Conservation (phyloP, 192 early-diverging fungal genomes). For the Rhizophagus clarus region DNA sequence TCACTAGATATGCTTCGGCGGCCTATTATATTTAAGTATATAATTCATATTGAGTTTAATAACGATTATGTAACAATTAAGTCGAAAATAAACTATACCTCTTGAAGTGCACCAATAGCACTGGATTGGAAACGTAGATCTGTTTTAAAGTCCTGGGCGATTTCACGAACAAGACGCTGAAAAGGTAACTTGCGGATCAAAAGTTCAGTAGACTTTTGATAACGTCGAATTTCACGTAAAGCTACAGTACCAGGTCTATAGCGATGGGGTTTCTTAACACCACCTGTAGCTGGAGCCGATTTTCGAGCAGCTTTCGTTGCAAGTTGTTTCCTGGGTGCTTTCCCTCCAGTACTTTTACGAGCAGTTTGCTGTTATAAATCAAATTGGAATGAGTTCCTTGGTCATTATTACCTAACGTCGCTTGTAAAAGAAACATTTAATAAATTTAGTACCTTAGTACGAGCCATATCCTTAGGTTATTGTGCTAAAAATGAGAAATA, state of each 20-base stretch:
- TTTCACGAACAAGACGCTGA: constrained; percentile 95
- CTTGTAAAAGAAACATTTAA: not conserved
- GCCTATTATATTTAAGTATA: constrained; percentile 19
- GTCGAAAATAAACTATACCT: constrained; percentile 84
- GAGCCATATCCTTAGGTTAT: constrained; percentile 9
- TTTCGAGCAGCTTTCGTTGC: constrained; percentile 98
- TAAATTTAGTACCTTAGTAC: constrained; percentile 28
- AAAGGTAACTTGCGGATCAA: constrained; percentile 93
- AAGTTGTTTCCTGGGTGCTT: constrained; percentile 96
- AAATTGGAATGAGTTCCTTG: not conserved
- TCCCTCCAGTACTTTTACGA: constrained; percentile 62
- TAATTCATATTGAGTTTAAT: too few species aligned
- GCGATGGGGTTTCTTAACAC: constrained; percentile 92
- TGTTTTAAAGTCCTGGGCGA: constrained; percentile 96
- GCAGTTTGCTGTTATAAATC: constrained; percentile 28
- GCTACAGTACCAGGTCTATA: constrained; percentile 89
- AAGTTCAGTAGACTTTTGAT: constrained; percentile 95
- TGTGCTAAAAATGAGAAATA: not conserved
- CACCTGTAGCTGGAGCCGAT: constrained; percentile 88
- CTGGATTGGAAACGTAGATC: constrained; percentile 94
- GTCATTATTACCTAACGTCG: too few species aligned
- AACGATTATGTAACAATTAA: not conserved
- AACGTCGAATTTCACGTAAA: constrained; percentile 90
- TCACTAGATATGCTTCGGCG: constrained; percentile 63
- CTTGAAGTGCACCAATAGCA: constrained; percentile 98